These are phyloP conservation scores for Clitopilus passeckerianus DNA, from an alignment of 768 basidiomycete genomes.

Conservation along the genomic window DNA sequence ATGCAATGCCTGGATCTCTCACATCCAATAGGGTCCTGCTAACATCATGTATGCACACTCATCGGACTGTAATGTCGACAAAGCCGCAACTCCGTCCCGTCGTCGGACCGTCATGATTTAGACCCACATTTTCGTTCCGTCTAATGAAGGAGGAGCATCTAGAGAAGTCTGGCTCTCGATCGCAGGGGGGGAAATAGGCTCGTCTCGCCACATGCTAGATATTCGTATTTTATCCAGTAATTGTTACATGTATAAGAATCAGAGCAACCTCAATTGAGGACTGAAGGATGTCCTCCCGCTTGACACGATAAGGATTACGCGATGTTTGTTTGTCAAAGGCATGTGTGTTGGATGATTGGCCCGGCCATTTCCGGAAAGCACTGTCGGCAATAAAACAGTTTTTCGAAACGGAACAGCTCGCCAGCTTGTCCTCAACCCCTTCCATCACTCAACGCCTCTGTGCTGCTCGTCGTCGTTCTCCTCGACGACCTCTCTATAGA, in stretches of 20 bases:
- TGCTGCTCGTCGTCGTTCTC: slow-evolving; percentile 17
- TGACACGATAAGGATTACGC: background rate
- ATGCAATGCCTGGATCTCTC: no score
- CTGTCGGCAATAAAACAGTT: slow-evolving; percentile 23
- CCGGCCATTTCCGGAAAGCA: slow-evolving; percentile 33
- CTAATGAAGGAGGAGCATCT: no score
- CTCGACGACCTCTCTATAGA: slow-evolving; percentile 18
- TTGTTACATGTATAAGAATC: no score
- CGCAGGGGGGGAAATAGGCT: no score
- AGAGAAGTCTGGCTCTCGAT: no score
- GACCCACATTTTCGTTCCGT: no score
- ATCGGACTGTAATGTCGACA: no score
- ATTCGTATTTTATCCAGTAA: no score
- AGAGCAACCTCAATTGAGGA: background rate
- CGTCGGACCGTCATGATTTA: background rate
- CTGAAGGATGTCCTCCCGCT: no score
- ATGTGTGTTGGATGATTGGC: slow-evolving; percentile 24
- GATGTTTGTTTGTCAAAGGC: slow-evolving; percentile 6
- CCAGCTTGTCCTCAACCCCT: slow-evolving; percentile 19
- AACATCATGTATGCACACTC: no score
- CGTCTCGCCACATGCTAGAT: no score
- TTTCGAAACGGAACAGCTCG: slow-evolving; percentile 16
- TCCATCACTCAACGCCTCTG: slow-evolving; percentile 16
- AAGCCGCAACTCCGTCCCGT: background rate
- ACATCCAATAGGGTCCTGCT: no score